phyloP scores from a whole-genome alignment of 2,329 filamentous ascomycete species.

The Geoglossum cookeanum region DNA sequence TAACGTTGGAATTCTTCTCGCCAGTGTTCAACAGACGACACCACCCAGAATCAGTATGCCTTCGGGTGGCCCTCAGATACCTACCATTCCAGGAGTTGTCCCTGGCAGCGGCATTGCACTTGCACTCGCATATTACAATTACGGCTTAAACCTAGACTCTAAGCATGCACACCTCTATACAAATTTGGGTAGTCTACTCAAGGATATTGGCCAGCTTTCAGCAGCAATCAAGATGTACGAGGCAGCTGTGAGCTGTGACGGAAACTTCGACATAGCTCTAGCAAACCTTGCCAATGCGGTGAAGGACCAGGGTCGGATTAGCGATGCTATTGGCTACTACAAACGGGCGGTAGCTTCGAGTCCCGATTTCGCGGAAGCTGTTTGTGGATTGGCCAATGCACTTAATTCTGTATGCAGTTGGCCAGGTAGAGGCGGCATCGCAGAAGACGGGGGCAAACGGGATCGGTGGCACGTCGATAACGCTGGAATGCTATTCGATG shows the following conservation, averaged over 20 bases:
- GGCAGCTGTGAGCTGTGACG: constrained; percentile 76
- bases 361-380: constrained; percentile 88
- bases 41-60: constrained; percentile 9
- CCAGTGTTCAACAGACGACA: constrained; percentile 58
- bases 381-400: constrained; percentile 86
- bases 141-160: constrained; percentile 68
- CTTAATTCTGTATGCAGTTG: constrained; percentile 94
- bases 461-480: constrained; percentile 92
- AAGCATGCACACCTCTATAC: constrained; percentile 93
- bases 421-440: constrained; percentile 71
- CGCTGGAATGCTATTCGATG: constrained; percentile 63
- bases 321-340: constrained; percentile 84
- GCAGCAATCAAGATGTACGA: constrained; percentile 95
- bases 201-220: constrained; percentile 86
- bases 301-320: constrained; percentile 84
- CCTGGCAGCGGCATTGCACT: constrained; percentile 76
- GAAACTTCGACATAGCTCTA: constrained; percentile 88
- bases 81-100: constrained; percentile 52
- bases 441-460: constrained; percentile 49
- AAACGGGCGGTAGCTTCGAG: constrained; percentile 78
- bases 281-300: constrained; percentile 95
- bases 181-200: constrained; percentile 83
- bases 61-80: constrained; percentile 10
- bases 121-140: constrained; percentile 86
- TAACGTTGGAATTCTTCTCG: constrained; percentile 93